Evolutionary conservation across 1,139 yeast genomes (phyloP), one percentile per base, ranked within the genome.

Genomic region (Yamadazyma dushanensis): DNA sequence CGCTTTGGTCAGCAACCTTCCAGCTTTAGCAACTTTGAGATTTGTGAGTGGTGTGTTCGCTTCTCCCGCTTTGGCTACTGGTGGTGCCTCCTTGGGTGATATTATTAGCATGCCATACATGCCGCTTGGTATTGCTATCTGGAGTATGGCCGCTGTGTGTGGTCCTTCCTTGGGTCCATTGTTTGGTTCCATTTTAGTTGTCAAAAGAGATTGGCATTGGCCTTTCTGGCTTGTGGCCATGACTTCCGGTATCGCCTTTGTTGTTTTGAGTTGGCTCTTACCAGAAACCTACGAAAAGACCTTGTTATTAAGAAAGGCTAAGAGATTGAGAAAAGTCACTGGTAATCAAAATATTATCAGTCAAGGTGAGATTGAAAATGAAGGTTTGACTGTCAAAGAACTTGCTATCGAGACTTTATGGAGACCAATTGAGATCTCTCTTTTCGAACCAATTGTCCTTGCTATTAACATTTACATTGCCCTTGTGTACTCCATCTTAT

Each of bases 211-310:
- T 8, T 73, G 78, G 78, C 61, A 76, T 50, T 65, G 73, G 65
- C 56, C 67, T 4, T 68, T 69, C 42, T 71, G 78, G 77, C 57
- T 70, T 32, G 43, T 63, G 46, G 44, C 59, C 25, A 61, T 74
- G 38, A 39, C 67, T 18, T 51, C 72, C 28, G 73, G 63, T 8
- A 26, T 61, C 4, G 39, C 66, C 1, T 51, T 69, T 10, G 16
- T 61, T 1, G 15, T 70, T 1, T 54, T 75, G 39, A 28, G 55
- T 3, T 50, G 63, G 29, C 52, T 67, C 28, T 55, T 78, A 24
- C 80, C 81, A 0, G 85, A 80, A 54, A 73, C 83, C 6, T 70
- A 61, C 30, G 67, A 54, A 14, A 63, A 62, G 23, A 69, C 76
- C 2, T 52, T 80, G 16, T 56, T 78, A 8, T 53, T 64, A 34